Conservation (phyloP, 331 rosid species). For the Quercus phellos region DNA sequence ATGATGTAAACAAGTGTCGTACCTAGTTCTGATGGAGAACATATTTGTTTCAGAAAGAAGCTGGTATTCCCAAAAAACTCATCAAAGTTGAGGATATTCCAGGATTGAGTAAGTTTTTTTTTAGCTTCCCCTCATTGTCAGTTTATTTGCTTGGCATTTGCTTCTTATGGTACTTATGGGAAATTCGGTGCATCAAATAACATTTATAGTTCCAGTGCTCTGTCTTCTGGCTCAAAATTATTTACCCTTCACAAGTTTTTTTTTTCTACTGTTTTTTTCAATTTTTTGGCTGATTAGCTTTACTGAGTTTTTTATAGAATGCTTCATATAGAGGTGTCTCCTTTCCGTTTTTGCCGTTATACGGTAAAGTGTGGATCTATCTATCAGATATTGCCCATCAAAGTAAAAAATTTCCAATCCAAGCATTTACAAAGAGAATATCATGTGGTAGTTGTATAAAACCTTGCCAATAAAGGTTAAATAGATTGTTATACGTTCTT, state of each 20-base stretch:
- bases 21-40: constrained; percentile 26
- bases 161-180: constrained; percentile 2
- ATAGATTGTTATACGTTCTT: background rate
- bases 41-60: constrained; percentile 68
- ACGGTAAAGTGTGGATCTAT: background rate
- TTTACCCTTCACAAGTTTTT: background rate
- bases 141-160: background rate
- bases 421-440: background rate
- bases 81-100: constrained; percentile 81
- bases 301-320: background rate
- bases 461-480: background rate
- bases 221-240: background rate
- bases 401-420: background rate
- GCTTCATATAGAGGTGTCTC: background rate
- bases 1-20: constrained; percentile 3
- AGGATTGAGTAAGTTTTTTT: constrained; percentile 69
- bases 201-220: background rate
- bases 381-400: background rate
- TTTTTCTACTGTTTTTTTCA: background rate
- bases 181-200: constrained; percentile 10
- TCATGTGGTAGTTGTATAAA: background rate
- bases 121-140: constrained; percentile 8
- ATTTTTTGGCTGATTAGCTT: background rate
- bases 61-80: constrained; percentile 69
- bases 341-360: background rate